Percentiles rank a stretch among this genome's conserved stretches.
Conservation (phyloP, 441 rosid species). For the Eutrema salsugineum region DNA sequence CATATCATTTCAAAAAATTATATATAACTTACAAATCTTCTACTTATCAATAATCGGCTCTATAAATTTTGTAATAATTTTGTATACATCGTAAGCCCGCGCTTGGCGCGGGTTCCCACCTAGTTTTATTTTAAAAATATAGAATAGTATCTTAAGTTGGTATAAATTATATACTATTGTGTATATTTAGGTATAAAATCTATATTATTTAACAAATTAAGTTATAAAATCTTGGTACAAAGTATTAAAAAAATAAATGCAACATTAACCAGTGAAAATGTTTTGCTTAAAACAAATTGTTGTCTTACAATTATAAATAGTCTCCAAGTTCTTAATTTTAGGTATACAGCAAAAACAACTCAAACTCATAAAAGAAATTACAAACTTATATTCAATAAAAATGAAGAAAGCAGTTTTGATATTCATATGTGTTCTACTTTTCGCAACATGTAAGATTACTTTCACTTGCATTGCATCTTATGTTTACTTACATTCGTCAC, state of each 20-base stretch:
- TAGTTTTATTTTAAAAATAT: no score
- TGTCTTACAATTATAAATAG: neutral
- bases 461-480: neutral
- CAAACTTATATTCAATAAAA: neutral
- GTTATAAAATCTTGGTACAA: neutral
- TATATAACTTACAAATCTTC: no score
- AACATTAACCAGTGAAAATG: neutral
- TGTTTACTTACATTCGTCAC: neutral
- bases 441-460: neutral
- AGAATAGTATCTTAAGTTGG: neutral
- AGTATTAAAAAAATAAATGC: neutral
- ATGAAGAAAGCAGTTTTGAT: conserved; percentile 1
- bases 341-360: neutral
- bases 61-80: no score
- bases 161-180: neutral
- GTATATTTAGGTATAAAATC: neutral
- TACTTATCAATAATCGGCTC: no score
- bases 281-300: neutral
- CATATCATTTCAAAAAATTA: no score
- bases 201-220: neutral
- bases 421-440: neutral
- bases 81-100: no score
- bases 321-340: neutral
- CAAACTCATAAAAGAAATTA: neutral
- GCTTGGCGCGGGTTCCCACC: no score